phyloP scores from a whole-genome alignment of 495 filamentous ascomycete genomes.

The Tricharina praecox region DNA sequence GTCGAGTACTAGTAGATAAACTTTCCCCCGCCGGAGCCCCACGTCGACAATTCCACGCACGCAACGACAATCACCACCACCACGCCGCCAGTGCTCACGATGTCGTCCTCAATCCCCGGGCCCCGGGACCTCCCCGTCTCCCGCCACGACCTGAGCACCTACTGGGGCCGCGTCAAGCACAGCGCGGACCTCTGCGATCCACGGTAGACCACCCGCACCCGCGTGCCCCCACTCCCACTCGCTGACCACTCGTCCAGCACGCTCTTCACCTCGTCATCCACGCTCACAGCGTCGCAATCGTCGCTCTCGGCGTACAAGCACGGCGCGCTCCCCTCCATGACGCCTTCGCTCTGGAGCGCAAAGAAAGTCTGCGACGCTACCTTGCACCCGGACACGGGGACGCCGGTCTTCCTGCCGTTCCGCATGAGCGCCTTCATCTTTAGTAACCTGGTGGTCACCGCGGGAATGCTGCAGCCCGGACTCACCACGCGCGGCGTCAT shows the following conservation, averaged over 20 bases:
- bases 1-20: too few species aligned
- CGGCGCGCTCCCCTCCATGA: conserved; percentile 60
- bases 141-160: conserved; percentile 79
- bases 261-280: conserved; percentile 15
- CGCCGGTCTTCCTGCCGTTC: conserved; percentile 83
- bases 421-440: conserved; percentile 93
- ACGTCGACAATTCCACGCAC: too few species aligned
- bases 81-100: conserved; percentile 61
- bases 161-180: conserved; percentile 88
- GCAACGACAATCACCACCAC: neutral
- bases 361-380: conserved; percentile 97
- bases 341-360: conserved; percentile 75
- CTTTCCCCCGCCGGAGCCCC: neutral
- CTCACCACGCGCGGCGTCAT: conserved; percentile 69
- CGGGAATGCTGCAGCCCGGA: conserved; percentile 87
- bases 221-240: neutral
- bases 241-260: conserved; percentile 12
- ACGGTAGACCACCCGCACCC: conserved; percentile 41
- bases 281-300: conserved; percentile 63
- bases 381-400: conserved; percentile 84
- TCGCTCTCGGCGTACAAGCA: conserved; percentile 67
- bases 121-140: conserved; percentile 71
- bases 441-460: conserved; percentile 90
- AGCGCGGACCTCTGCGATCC: conserved; percentile 82
- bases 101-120: conserved; percentile 85